A percentile compares a stretch with the other conserved stretches of the same genome.
Conservation (phyloP, 441 rosid species). For the California macrophylla region DNA sequence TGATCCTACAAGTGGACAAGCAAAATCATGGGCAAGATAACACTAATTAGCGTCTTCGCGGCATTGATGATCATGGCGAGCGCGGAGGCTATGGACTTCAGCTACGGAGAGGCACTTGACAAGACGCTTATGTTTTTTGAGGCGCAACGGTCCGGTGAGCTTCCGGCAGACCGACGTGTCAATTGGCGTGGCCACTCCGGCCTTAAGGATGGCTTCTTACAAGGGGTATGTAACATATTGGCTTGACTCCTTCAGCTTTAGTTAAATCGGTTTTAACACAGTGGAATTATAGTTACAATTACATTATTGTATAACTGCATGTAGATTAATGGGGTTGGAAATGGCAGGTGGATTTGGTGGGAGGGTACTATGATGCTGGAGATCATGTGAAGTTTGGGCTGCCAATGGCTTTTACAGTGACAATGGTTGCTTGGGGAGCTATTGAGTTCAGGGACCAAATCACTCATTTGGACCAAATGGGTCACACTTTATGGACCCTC, state of each 20-base stretch:
- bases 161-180: conserved; percentile 44
- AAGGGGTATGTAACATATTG: conserved; percentile 39
- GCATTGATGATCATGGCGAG: neutral
- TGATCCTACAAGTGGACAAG: neutral
- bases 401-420: conserved; percentile 70
- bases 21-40: neutral
- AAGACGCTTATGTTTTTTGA: conserved; percentile 66
- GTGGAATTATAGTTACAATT: too few species aligned
- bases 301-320: neutral
- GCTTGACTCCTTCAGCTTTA: too few species aligned
- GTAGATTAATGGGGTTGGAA: neutral
- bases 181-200: conserved; percentile 71
- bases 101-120: conserved; percentile 61
- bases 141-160: conserved; percentile 72
- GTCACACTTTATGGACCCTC: conserved; percentile 45
- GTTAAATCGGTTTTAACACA: too few species aligned
- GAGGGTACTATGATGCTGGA: conserved; percentile 91
- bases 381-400: conserved; percentile 88
- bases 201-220: conserved; percentile 57
- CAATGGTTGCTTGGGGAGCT: conserved; percentile 80
- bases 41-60: neutral
- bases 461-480: conserved; percentile 47
- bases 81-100: conserved; percentile 23
- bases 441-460: conserved; percentile 54
- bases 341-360: conserved; percentile 59